A percentile compares a stretch with the other conserved stretches of the same genome.
Evolutionary conservation across 2,329 filamentous ascomycete species (phyloP).

Genomic region (Fusarium newnesense): DNA sequence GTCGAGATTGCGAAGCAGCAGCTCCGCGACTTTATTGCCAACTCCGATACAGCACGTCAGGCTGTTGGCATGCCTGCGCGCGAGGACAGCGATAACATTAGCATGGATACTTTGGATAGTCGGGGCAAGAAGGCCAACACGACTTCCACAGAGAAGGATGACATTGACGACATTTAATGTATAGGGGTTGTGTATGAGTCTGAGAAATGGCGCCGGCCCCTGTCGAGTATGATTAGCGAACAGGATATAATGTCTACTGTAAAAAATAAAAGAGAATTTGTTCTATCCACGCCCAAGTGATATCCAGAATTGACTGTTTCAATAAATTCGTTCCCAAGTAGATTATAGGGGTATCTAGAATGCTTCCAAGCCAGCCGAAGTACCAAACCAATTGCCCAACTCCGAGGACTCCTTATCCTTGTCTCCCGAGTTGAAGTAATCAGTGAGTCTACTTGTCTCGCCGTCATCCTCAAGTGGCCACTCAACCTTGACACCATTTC

Average conservation of each 20-base stretch:
- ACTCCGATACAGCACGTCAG: slow-evolving; percentile 84
- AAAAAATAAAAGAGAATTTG: slow-evolving; percentile 12
- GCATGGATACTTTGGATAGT: slow-evolving; percentile 70
- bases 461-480: slow-evolving; percentile 83
- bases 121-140: slow-evolving; percentile 60
- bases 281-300: slow-evolving; percentile 13
- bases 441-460: slow-evolving; percentile 75
- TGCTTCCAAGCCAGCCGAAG: slow-evolving; percentile 72
- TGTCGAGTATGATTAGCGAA: slow-evolving; percentile 37
- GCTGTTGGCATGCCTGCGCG: slow-evolving; percentile 79
- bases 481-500: slow-evolving; percentile 75
- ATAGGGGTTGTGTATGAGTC: slow-evolving; percentile 48
- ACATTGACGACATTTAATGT: slow-evolving; percentile 69
- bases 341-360: slow-evolving; percentile 61
- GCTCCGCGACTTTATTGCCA: slow-evolving; percentile 88
- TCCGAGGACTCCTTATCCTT: slow-evolving; percentile 67
- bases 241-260: slow-evolving; percentile 46
- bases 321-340: not conserved
- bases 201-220: slow-evolving; percentile 22
- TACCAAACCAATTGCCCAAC: slow-evolving; percentile 85
- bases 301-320: not conserved
- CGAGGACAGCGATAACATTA: slow-evolving; percentile 60
- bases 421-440: slow-evolving; percentile 71
- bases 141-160: slow-evolving; percentile 46
- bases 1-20: slow-evolving; percentile 92